Percentiles rank a stretch among this genome's conserved stretches.
Evolutionary conservation across 495 filamentous ascomycete species (phyloP).

Genomic region (Elasticomyces elasticus): DNA sequence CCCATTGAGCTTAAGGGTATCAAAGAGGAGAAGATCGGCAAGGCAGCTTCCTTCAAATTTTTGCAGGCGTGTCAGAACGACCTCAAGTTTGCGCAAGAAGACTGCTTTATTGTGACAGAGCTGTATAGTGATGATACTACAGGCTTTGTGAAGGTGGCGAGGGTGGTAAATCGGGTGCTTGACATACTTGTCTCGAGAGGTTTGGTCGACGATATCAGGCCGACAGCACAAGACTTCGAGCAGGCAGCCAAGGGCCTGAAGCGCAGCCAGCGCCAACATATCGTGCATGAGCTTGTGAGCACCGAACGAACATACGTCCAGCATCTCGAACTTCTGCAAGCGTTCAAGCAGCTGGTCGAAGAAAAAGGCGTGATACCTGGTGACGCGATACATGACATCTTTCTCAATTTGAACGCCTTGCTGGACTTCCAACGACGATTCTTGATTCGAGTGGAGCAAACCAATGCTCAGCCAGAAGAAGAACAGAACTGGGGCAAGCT

Average conservation of each 20-base stretch:
- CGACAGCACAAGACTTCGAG: constrained; percentile 19
- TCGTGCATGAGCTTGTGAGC: constrained; percentile 80
- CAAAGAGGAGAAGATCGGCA: constrained; percentile 52
- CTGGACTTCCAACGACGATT: constrained; percentile 93
- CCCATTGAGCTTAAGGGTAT: constrained; percentile 51
- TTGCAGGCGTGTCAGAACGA: constrained; percentile 59
- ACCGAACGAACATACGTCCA: constrained; percentile 98
- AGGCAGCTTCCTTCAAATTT: constrained; percentile 62
- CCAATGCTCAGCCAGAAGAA: constrained; percentile 67
- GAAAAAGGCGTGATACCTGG: constrained; percentile 78
- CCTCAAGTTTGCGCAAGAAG: constrained; percentile 62
- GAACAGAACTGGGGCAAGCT: constrained; percentile 85
- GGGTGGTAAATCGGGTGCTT: constrained; percentile 77
- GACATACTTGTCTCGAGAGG: constrained; percentile 71
- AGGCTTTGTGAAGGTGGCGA: constrained; percentile 90
- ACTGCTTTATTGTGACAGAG: constrained; percentile 86
- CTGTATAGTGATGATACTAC: constrained; percentile 90
- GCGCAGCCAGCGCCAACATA: constrained; percentile 72
- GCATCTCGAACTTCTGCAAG: constrained; percentile 86
- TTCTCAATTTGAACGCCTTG: constrained; percentile 87
- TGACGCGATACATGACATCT: constrained; percentile 87
- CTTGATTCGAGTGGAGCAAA: constrained; percentile 88
- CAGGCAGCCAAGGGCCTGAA: constrained; percentile 31
- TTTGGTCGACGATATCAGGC: constrained; percentile 34
- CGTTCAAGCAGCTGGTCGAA: constrained; percentile 82